Conservation (phyloP, 306 rosid species). For the Castanea mollissima region DNA sequence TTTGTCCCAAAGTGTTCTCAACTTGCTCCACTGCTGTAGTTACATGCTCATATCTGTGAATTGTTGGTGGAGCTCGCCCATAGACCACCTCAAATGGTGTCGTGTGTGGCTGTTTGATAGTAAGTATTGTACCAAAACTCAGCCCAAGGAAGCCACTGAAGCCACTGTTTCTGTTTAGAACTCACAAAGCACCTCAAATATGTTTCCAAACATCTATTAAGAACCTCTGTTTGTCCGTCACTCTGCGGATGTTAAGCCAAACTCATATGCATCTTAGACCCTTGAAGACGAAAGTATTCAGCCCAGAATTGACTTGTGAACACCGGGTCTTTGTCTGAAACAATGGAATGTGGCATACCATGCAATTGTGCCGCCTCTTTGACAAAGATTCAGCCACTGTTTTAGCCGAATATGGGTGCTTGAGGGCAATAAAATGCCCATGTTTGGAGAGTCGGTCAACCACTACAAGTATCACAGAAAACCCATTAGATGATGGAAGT, state of each 20-base stretch:
- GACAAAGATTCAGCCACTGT: neutral
- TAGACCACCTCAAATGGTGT: neutral
- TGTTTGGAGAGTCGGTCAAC: neutral
- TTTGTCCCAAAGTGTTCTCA: too few species aligned
- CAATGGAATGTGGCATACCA: neutral
- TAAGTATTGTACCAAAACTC: neutral
- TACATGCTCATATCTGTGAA: too few species aligned
- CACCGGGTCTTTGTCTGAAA: neutral
- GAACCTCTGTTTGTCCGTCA: too few species aligned
- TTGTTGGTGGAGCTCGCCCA: too few species aligned
- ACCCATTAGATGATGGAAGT: neutral
- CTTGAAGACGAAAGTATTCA: neutral
- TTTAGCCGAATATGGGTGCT: neutral
- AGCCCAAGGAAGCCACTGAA: neutral
- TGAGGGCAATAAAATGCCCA: neutral
- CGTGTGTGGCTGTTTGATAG: neutral
- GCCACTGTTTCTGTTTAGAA: neutral
- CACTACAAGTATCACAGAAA: rapidly evolving
- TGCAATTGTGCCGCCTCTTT: neutral
- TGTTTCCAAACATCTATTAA: neutral
- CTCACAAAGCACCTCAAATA: neutral
- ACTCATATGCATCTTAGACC: neutral
- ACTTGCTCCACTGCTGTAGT: too few species aligned
- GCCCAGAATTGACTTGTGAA: neutral
- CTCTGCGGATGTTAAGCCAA: neutral